phyloP scores from a whole-genome alignment of 2,329 filamentous ascomycete genomes.

The Nigrospora osmanthi region DNA sequence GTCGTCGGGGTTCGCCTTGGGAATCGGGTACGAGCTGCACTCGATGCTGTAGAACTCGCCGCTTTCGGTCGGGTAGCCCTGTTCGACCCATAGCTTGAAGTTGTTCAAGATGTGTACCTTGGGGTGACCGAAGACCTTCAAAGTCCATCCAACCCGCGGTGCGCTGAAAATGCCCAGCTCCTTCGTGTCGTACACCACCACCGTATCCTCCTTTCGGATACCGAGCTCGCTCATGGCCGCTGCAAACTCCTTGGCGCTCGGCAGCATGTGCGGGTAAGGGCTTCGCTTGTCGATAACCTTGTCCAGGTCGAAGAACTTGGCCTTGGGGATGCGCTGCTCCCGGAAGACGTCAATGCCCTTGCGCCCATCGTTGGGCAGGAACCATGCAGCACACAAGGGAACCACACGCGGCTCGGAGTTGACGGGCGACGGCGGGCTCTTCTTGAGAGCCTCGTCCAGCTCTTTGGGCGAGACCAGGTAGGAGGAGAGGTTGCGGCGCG shows the following conservation, averaged over 20 bases:
- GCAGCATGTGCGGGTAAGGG: slow-evolving; percentile 95
- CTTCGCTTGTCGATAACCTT: slow-evolving; percentile 80
- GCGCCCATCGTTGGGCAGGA: slow-evolving; percentile 84
- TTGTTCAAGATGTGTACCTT: slow-evolving; percentile 91
- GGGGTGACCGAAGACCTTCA: slow-evolving; percentile 81
- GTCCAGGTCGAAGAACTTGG: slow-evolving; percentile 95
- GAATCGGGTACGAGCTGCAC: slow-evolving; percentile 57
- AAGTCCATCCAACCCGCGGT: slow-evolving; percentile 87
- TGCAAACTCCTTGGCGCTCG: slow-evolving; percentile 71
- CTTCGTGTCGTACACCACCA: slow-evolving; percentile 90
- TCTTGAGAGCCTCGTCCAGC: slow-evolving; percentile 72
- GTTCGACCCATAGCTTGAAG: slow-evolving; percentile 86
- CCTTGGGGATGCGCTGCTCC: slow-evolving; percentile 75
- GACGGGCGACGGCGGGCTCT: slow-evolving; percentile 71
- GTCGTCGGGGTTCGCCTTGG: slow-evolving; percentile 43
- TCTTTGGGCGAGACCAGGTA: slow-evolving; percentile 84
- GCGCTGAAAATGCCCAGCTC: slow-evolving; percentile 93
- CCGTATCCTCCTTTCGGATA: slow-evolving; percentile 76
- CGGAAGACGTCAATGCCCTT: slow-evolving; percentile 76
- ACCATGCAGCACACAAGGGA: slow-evolving; percentile 90
- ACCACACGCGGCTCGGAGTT: slow-evolving; percentile 78
- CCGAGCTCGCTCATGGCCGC: slow-evolving; percentile 84
- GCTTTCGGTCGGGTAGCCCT: slow-evolving; percentile 75
- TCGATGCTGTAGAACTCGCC: slow-evolving; percentile 64
- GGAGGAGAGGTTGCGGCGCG: slow-evolving; percentile 56